These are phyloP conservation scores for Eucalyptus fibrosa DNA, from an alignment of 345 rosid species.

Conservation along the genomic window DNA sequence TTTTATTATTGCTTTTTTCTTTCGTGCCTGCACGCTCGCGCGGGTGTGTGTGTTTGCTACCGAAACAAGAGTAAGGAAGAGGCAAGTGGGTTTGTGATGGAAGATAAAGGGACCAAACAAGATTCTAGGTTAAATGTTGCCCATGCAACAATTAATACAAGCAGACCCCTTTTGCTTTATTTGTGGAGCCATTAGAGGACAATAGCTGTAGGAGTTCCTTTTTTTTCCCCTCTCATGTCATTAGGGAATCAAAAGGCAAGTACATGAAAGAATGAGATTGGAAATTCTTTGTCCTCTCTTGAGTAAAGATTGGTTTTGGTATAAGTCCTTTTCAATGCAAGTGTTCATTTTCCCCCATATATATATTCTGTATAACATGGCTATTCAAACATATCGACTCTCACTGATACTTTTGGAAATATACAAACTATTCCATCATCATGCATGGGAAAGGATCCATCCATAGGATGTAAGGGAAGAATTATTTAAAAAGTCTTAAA, in stretches of 20 bases:
- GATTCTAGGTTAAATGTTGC: constrained; percentile 15
- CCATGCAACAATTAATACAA: constrained; percentile 41
- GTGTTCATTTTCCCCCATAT: not conserved
- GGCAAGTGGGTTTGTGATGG: constrained; percentile 10
- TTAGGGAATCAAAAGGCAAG: constrained; percentile 4
- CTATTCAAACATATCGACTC: not conserved
- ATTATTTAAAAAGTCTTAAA: too few species aligned
- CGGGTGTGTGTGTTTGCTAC: not conserved
- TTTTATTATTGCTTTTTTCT: not conserved
- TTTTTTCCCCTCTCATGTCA: not conserved
- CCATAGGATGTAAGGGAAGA: not conserved
- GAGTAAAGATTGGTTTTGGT: constrained; percentile 11
- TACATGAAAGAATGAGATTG: constrained; percentile 5
- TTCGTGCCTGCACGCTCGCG: not conserved
- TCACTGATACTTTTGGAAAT: not conserved
- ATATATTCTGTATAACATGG: not conserved
- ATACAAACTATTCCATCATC: not conserved
- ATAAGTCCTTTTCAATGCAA: constrained; percentile 17
- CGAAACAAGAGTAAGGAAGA: not conserved
- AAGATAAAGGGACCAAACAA: not conserved
- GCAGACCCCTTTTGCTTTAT: constrained; percentile 24
- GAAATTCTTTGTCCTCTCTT: constrained; percentile 15
- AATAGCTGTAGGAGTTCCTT: not conserved
- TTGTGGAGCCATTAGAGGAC: constrained; percentile 41
- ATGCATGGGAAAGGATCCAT: not conserved